Base-by-base conservation (phyloP, 495 filamentous ascomycete genomes). In the Penicillium cosmopolitanum region DNA sequence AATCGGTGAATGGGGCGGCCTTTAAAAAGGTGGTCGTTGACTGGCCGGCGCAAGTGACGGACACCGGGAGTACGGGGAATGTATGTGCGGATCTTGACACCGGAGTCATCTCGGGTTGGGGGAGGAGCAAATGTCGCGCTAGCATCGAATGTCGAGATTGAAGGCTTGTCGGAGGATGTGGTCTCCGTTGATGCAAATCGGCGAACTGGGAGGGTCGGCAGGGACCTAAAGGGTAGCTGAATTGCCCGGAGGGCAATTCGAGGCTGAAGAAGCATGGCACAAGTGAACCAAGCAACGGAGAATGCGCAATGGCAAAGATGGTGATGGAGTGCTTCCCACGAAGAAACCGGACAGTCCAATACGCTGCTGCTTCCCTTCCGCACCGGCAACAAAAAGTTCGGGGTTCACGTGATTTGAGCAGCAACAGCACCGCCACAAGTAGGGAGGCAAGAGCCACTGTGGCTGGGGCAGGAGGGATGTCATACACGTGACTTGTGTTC, bases 11-110 rank as follows among this genome's bases (percentile, higher is more conserved):
- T 86, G 0, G 96, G 92, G 42, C 93, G 83, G 48, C 93, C 94
- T 79, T 96, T 96, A 88, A 89, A 97, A 33, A 98, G 80, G 72
- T 98, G 96, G 62, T 97, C 95, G 75, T 97, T 97, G 69, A 97
- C 87, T 10, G 95, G 92, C 16, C 95, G 83, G 59, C 86, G 88
- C 55, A 98, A 80, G 82, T 98, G 96, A 58, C 95, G 88, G 42
- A 97, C 69, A 84, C 95, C 96, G 42, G 95, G 95, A 10, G 96
- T 98, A 53, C 91, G 89, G 38, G 95, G 95, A 73, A 92, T 98
- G 70, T 98, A 98, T 40, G 87, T 94, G 60, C 90, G 86, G 73
- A 97, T 70, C 12, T 58, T 46, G 8, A 77, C 66, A 35, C 74
- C 74, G 34, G 71, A 61, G 28, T 70, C 63, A 54, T 71, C 72